Evolutionary conservation across 2,329 filamentous ascomycete species (phyloP), one percentile per base, ranked within the genome.

Genomic region (Bipolaris sorokiniana): DNA sequence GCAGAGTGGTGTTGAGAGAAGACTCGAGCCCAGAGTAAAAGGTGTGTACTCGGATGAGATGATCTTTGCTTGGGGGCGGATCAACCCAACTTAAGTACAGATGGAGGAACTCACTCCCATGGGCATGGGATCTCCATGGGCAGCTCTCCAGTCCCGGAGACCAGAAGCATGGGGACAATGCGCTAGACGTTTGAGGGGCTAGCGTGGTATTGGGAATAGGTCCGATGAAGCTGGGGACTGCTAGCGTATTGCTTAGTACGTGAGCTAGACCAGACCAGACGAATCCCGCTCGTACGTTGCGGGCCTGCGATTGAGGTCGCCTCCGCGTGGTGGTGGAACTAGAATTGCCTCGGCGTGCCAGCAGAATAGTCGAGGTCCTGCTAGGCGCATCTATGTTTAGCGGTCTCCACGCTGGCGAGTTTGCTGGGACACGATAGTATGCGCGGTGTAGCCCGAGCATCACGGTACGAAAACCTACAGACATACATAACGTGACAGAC

Each of bases 61-160:
- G 48, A 23, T 23, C 11, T 5, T 41, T 42, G 44, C 45, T 59
- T 47, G 5, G 23, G 18, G 40, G 58, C 45, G 61, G 61, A 53
- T 49, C 51, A 54, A 44, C 41, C 40, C 59, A 45, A 42, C 44
- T 70, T 70, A 68, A 67, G 62, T 70, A 70, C 52, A 49, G 46
- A 10, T 61, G 49, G 61, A 61, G 55, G 46, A 54, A 56, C 28
- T 59, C 56, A 53, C 46, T 28, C 47, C 51, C 56, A 63, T 53
- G 54, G 54, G 59, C 57, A 41, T 57, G 50, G 56, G 62, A 60
- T 54, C 63, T 61, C 64, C 66, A 68, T 63, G 65, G 58, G 61
- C 64, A 63, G 46, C 54, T 23, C 48, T 51, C 56, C 61, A 63
- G 59, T 58, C 50, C 31, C 54, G 54, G 55, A 63, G 64, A 62